These are phyloP conservation scores for Leptodermis oblonga DNA, from an alignment of 257 asterid genomes.

Conservation along the genomic window DNA sequence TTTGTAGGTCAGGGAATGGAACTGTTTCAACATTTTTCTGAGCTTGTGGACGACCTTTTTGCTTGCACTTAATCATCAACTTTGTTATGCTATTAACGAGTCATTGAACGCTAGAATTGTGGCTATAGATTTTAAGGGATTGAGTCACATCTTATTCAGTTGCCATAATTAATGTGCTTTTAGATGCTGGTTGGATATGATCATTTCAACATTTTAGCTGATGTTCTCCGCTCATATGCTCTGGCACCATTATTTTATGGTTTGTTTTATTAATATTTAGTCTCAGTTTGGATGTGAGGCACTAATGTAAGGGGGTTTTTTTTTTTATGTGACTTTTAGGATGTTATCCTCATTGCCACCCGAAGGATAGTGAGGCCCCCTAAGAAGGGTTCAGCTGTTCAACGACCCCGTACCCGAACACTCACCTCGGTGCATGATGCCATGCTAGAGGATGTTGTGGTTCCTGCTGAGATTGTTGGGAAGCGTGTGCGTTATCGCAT, in stretches of 20 bases:
- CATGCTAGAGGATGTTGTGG: constrained; percentile 76
- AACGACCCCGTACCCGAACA: constrained; percentile 78
- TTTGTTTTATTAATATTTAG: background rate
- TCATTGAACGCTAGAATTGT: background rate
- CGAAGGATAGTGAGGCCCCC: constrained; percentile 85
- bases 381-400: constrained; percentile 86
- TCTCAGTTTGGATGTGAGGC: background rate
- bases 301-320: background rate
- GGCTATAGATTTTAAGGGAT: too few species aligned
- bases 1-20: constrained; percentile 13
- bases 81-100: background rate
- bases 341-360: constrained; percentile 70
- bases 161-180: background rate
- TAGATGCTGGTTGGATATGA: background rate
- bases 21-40: constrained; percentile 12
- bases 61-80: background rate
- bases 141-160: background rate
- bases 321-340: constrained; percentile 30
- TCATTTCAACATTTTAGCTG: background rate
- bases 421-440: constrained; percentile 91
- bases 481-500: constrained; percentile 59
- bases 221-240: background rate
- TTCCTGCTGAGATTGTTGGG: constrained; percentile 85
- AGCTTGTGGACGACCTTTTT: background rate
- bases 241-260: too few species aligned